Base-by-base conservation (phyloP, 768 basidiomycete species). In the Phylloporus sp. region DNA sequence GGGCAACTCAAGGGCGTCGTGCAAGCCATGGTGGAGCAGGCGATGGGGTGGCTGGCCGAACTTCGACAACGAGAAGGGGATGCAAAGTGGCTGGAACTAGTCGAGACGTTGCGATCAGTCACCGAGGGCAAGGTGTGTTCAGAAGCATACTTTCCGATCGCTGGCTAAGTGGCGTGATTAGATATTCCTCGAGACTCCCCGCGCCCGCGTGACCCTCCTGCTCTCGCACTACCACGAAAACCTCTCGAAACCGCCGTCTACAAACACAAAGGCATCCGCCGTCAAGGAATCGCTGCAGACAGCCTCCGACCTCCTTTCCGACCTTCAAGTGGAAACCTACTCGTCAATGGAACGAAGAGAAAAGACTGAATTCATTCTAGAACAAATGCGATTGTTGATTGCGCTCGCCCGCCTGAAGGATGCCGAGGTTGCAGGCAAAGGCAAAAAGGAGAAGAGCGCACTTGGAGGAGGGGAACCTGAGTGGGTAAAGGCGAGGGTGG, bases 241-340 rank as follows among this genome's bases (percentile, higher is more conserved):
- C 28, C 76, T 89, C 35, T 64, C 76, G 44, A 68, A 72, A 43
- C 54, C 73, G 1, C 60, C 76, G 35, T 70, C 76, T 20, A 63
- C 76, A 9, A 62, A 66, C 20, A 63, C 76, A 9, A 62, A 66
- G 18, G 56, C 71, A 22, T 40, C 67, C 0, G 44, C 61, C 8
- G 52, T 63, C 17, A 87, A 86, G 55, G 86, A 89, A 56, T 80
- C 84, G 33, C 70, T 91, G 31, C 81, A 87, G 58, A 86, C 83
- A 0, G 93, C 96, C 6, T 93, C 90, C 0, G 96, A 98, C 53
- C 71, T 98, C 23, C 76, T 98, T 50, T 86, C 86, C 20, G 96
- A 99, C 48, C 80, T 99, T 3, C 94, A 97, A 71, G 94, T 99
- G 31, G 96, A 99, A 69, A 98, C 96, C 2, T 99, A 97, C 65